Conservation (phyloP, 768 basidiomycete species). For the Naematelia aurantialba region DNA sequence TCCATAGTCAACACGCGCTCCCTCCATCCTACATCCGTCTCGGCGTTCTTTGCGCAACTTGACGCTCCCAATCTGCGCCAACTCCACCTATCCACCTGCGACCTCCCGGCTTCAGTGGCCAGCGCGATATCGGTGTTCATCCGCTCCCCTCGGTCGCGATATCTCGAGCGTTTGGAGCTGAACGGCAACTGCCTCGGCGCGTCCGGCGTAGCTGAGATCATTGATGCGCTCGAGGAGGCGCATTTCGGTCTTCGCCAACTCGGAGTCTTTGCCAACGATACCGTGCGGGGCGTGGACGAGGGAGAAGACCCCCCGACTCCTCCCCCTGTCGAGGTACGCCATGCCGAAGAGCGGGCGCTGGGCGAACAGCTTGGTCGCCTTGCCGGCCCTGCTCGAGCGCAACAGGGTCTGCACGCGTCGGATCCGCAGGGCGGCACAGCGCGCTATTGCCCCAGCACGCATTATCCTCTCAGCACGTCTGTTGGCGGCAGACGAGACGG, state of each 20-base stretch:
- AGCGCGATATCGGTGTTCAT: slow-evolving; percentile 18
- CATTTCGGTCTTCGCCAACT: slow-evolving; percentile 29
- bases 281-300: not conserved
- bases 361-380: slow-evolving; percentile 19
- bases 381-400: slow-evolving; percentile 22
- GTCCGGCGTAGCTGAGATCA: slow-evolving; percentile 18
- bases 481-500: slow-evolving; percentile 6
- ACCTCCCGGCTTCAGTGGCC: slow-evolving; percentile 10
- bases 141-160: slow-evolving; percentile 17
- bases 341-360: slow-evolving; percentile 3
- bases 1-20: slow-evolving; percentile 16
- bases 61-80: slow-evolving; percentile 18
- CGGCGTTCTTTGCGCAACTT: slow-evolving; percentile 11
- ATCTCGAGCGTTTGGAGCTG: slow-evolving; percentile 31
- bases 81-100: slow-evolving; percentile 33
- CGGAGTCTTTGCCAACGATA: slow-evolving; percentile 29
- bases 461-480: slow-evolving; percentile 29
- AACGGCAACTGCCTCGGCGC: slow-evolving; percentile 37
- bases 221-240: slow-evolving; percentile 26
- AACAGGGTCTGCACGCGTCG: slow-evolving; percentile 30
- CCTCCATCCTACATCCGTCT: slow-evolving; percentile 8
- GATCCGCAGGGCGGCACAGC: slow-evolving; percentile 19
- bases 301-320: not conserved
- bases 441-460: slow-evolving; percentile 20
- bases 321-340: not conserved